Evolutionary conservation across 2,329 filamentous ascomycete species (phyloP).

Genomic region (Aspergillus amoenus): DNA sequence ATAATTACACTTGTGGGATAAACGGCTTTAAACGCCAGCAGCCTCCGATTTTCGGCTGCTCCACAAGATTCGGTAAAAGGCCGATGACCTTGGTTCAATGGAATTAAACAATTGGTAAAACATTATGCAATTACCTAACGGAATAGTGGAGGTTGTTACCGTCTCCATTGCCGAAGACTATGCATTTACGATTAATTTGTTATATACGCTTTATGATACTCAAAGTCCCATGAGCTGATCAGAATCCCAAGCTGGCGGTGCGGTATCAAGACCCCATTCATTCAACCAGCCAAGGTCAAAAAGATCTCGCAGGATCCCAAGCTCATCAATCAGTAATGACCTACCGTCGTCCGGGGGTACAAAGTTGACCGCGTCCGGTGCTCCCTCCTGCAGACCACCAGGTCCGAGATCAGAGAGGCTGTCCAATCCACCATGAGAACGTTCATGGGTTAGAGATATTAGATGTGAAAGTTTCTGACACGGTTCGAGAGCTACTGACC

Average conservation of each 20-base stretch:
- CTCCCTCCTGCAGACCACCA: not conserved
- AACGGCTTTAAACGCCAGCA: not conserved
- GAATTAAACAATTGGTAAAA: too few relatives aligned
- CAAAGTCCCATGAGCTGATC: not conserved
- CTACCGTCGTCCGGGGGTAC: not conserved
- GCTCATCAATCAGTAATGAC: slow-evolving; percentile 2
- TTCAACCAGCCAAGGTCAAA: slow-evolving; percentile 7
- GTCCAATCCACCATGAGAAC: not conserved
- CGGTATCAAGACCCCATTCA: not conserved
- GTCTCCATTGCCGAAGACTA: too few relatives aligned
- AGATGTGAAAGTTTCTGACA: slow-evolving; percentile 2
- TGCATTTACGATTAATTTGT: too few relatives aligned
- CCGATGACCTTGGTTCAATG: not conserved
- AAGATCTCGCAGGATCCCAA: slow-evolving; percentile 1
- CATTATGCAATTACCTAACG: too few relatives aligned
- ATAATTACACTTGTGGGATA: not conserved
- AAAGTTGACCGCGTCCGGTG: not conserved
- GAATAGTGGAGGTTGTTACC: too few relatives aligned
- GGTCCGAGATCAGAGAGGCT: too few relatives aligned
- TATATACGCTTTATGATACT: too few relatives aligned
- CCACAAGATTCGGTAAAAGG: not conserved
- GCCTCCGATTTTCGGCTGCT: not conserved
- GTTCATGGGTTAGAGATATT: not conserved
- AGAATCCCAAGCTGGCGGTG: not conserved
- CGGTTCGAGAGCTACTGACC: not conserved